Conservation (phyloP, 2,329 filamentous ascomycete species). For the Diaporthe batatas region DNA sequence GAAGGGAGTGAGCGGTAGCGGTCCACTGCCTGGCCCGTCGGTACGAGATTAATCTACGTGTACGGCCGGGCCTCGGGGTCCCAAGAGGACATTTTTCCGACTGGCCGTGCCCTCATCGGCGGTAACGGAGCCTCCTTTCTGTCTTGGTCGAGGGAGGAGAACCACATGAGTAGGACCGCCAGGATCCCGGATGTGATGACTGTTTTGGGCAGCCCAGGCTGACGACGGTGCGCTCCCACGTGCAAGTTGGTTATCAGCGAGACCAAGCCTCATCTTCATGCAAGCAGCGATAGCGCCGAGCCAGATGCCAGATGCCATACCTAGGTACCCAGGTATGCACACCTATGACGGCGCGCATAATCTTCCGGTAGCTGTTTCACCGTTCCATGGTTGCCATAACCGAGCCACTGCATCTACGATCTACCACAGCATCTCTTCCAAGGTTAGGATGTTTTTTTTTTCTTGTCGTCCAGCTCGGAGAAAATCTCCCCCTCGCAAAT, state of each 20-base stretch:
- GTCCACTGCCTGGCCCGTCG: slow-evolving; percentile 2
- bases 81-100: slow-evolving; percentile 13
- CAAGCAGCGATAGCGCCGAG: no score
- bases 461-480: neutral
- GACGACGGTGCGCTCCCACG: neutral
- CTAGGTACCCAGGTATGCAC: neutral
- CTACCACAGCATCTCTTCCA: no score
- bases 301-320: neutral
- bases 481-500: slow-evolving; percentile 30
- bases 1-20: slow-evolving; percentile 18
- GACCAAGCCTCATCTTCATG: no score
- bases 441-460: no score
- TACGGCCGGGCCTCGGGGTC: slow-evolving; percentile 1
- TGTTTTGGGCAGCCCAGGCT: no score
- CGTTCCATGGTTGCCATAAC: neutral
- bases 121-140: neutral
- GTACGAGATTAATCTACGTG: slow-evolving; percentile 20
- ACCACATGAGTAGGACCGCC: neutral
- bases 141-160: neutral
- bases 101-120: neutral
- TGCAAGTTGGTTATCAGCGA: neutral
- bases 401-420: slow-evolving; percentile 11
- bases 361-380: slow-evolving; percentile 3
- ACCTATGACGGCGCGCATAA: neutral
- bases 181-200: neutral